Conservation (phyloP, 805 yeast species). For the Suhomyces xylopsoci region DNA sequence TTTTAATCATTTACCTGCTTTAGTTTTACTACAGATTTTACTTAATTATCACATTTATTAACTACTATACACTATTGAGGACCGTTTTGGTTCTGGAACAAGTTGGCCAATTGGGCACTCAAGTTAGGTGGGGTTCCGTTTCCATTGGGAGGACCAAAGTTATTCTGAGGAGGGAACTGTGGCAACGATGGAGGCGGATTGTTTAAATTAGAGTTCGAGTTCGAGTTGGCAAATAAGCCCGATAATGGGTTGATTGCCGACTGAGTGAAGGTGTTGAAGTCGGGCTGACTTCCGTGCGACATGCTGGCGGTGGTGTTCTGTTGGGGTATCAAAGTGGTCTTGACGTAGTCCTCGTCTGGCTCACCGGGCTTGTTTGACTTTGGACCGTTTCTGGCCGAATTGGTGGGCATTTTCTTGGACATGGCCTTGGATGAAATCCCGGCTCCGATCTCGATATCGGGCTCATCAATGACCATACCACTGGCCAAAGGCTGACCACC, state of each 20-base stretch:
- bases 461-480: slow-evolving; percentile 89
- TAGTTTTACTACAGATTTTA: background rate
- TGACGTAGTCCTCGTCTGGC: slow-evolving; percentile 41
- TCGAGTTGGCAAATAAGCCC: slow-evolving; percentile 38
- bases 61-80: slow-evolving; percentile 2
- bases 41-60: background rate
- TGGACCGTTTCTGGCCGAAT: slow-evolving; percentile 81
- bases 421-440: slow-evolving; percentile 92
- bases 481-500: slow-evolving; percentile 78
- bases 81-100: slow-evolving; percentile 33
- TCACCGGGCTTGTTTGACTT: slow-evolving; percentile 68
- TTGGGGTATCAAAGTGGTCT: slow-evolving; percentile 29
- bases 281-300: slow-evolving; percentile 38
- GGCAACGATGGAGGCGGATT: slow-evolving; percentile 4
- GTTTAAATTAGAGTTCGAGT: slow-evolving; percentile 12
- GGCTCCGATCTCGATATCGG: slow-evolving; percentile 94
- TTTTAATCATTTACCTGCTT: too few relatives aligned
- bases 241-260: slow-evolving; percentile 45
- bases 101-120: slow-evolving; percentile 38
- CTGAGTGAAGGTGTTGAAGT: slow-evolving; percentile 31
- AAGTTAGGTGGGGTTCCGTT: slow-evolving; percentile 22
- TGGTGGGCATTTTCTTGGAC: slow-evolving; percentile 89
- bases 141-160: background rate
- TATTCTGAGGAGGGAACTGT: slow-evolving; percentile 14
- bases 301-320: slow-evolving; percentile 16